Evolutionary conservation across 192 early-diverging fungal species (phyloP).

Genomic region (Spizellomyces punctatus): DNA sequence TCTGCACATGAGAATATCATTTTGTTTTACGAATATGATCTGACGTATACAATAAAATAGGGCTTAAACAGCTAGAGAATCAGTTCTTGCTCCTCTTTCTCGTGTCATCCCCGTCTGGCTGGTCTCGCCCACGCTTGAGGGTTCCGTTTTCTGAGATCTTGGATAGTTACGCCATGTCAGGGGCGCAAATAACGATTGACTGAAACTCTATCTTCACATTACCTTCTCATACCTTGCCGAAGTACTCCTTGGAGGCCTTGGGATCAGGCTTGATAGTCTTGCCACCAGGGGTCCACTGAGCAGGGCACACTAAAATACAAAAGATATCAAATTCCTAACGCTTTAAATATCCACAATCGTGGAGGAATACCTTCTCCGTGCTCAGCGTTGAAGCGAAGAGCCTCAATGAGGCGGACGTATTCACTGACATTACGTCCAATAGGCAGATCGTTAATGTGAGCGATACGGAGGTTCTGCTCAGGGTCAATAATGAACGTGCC

Average conservation of each 20-base stretch:
- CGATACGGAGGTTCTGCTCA: conserved; percentile 81
- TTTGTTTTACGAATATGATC: no score
- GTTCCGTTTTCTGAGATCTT: no score
- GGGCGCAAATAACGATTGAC: neutral
- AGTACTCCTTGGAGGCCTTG: conserved; percentile 69
- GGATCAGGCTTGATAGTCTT: conserved; percentile 75
- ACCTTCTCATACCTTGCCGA: conserved; percentile 34
- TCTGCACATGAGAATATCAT: no score
- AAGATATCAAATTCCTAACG: conserved; percentile 43
- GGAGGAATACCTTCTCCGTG: conserved; percentile 7
- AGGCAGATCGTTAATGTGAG: conserved; percentile 88
- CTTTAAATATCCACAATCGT: conserved; percentile 12
- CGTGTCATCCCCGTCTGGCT: no score
- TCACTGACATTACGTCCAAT: conserved; percentile 87
- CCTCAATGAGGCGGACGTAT: conserved; percentile 85
- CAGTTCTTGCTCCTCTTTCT: no score
- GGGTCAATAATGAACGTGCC: conserved; percentile 85
- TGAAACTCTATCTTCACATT: neutral
- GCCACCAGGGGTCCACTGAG: conserved; percentile 79
- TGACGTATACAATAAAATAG: no score
- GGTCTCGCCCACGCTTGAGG: no score
- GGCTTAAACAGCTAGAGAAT: no score
- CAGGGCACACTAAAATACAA: conserved; percentile 72
- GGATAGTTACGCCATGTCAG: no score
- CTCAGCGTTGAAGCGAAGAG: conserved; percentile 90